Evolutionary conservation across 148 eudicot genomes (phyloP), one percentile per base, ranked within the genome.

Genomic region (Simmondsia chinensis): DNA sequence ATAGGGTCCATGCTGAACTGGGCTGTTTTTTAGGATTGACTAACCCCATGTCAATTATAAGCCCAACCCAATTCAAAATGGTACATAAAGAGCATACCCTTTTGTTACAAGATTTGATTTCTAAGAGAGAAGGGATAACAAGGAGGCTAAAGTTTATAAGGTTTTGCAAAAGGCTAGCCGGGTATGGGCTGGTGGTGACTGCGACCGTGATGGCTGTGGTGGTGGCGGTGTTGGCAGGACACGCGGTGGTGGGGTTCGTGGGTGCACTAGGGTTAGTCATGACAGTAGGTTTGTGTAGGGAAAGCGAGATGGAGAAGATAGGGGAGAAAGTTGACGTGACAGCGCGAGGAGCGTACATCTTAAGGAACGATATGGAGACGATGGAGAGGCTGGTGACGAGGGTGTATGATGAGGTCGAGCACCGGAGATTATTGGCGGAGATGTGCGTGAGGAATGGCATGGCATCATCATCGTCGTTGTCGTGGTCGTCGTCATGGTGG

Each of bases 331-430:
- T 88, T 24, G 94, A 88, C 51, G 54, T 69, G 2, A 86, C 97
- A 2, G 84, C 79, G 1, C 73, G 65, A 68, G 94, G 87, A 9
- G 64, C 79, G 9, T 84, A 75, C 29, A 65, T 65, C 13, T 21
- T 84, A 43, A 71, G 63, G 33, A 84, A 83, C 33, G 84, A 84
- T 36, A 67, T 88, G 12, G 87, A 81, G 39, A 83, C 94, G 0
- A 66, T 75, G 56, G 72, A 84, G 21, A 54, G 73, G 69, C 81
- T 83, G 2, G 83, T 73, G 62, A 53, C 48, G 62, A 70, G 83
- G 38, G 21, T 84, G 16, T 35, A 71, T 5, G 71, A 73, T 13
- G 97, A 88, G 58, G 64, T 84, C 3, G 94, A 84, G 34, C 94
- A 73, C 40, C 65, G 52, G 35, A 75, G 62, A 37, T 59, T 54